Base-by-base conservation (phyloP, 2,329 filamentous ascomycete genomes). In the Colletotrichum horii region DNA sequence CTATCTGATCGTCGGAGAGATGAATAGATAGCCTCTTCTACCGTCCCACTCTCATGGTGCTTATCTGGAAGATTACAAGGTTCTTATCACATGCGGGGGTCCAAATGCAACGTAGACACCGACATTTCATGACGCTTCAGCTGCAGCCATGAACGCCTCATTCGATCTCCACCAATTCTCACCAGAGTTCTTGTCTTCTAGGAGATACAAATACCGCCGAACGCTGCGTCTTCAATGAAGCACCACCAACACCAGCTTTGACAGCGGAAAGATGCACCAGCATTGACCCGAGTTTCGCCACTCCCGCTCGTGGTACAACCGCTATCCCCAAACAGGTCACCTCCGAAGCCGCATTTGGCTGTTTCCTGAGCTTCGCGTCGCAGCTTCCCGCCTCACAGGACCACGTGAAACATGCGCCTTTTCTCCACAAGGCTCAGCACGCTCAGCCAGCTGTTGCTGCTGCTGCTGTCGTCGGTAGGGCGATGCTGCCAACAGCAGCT, bases 351-450 rank as follows among this genome's bases (percentile, higher is more conserved):
- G 48, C n/a, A 36, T 36, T 16, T 43, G 70, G 64, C 6, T 32
- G n/a, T 36, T 52, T 30, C 38, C n/a, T 26, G 60, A 38, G 7
- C 55, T 34, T 36, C 67, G 26, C n/a, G 34, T 36, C 60, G 28
- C 66, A 74, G 14, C 71, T 66, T 43, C 26, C 22, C 55, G 38
- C 52, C 16, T 67, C 68, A 26, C 38, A 19, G 43, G 52, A 48
- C 55, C 26, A 56, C 64, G 64, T 60, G 22, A 75, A 73, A 69
- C 62, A 75, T 75, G 73, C 70, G 56, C 28, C n/a, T 61, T 19
- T 6, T 62, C 52, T 52, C 67, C 15, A 28, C 24, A n/a, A 38
- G 68, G 34, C 38, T 62, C 55, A 26, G 43, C 61, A 22, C 34
- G 56, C 69, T 75, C 62, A 38, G 55, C 34, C 73, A 71, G 43